Evolutionary conservation across 441 rosid genomes (phyloP), one percentile per base, ranked within the genome.

Genomic region (Gossypium aridum): DNA sequence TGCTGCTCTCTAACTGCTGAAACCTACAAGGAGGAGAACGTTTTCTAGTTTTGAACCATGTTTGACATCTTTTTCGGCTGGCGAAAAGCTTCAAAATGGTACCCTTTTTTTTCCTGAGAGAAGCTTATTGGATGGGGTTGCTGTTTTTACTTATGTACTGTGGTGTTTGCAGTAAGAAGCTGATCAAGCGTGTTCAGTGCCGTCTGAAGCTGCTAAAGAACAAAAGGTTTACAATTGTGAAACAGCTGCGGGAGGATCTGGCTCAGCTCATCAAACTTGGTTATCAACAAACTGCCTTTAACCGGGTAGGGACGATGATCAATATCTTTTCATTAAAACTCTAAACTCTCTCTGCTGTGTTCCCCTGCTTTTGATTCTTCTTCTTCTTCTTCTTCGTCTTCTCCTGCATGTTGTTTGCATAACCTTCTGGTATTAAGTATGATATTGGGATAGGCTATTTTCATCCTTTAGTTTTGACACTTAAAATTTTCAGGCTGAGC

Each of bases 21-120:
- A 45, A 55, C 23, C 25, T 12, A 14, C 16, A 3, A 51, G 51
- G 14, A 67, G 37, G 2, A 56, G 43, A 4, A 16, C 19, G 20
- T 56, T 13, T 45, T 49, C 9, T 63, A 59, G 61, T 12, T 56
- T 67, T 43, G 65, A 43, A 78, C 62, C 78, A 91, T 94, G 98
- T 87, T 89, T 82, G 84, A 79, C 73, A 53, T 81, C 84, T 76
- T 90, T 20, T 89, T 94, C 37, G 93, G 96, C 13, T 94, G 98
- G 98, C 54, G 91, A 64, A 90, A 88, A 61, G 91, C 95, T 78
- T 89, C 97, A 3, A 89, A 87, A 72, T 91, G 96, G 96, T 91
- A 60, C 34, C 26, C n/a, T 2, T 23, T 4, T 45, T 47, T 13
- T 28, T 13, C 34, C 16, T 68, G 23, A 22, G 6, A 19, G 10